Conservation (phyloP, 441 rosid genomes). For the Lepidium campestre region DNA sequence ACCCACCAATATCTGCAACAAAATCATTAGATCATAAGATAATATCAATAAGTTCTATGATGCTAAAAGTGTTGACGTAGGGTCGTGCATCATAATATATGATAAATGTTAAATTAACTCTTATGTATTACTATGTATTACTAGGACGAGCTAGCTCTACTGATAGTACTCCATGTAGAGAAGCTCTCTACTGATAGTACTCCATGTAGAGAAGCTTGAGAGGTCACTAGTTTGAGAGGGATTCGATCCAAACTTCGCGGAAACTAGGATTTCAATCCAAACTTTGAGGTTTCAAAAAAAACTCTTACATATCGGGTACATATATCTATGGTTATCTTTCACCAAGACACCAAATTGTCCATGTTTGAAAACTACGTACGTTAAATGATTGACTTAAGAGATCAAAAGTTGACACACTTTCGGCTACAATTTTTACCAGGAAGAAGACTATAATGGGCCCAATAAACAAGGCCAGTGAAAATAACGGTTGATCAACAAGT, state of each 20-base stretch:
- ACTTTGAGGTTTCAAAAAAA: too few relatives aligned
- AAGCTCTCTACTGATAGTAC: too few relatives aligned
- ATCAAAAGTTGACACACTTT: constrained; percentile 43
- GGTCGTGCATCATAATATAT: not conserved
- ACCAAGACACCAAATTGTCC: not conserved
- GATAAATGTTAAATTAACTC: not conserved
- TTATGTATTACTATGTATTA: too few relatives aligned
- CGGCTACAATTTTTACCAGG: constrained; percentile 50
- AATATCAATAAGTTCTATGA: not conserved
- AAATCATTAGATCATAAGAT: not conserved
- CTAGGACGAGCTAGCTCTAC: too few relatives aligned
- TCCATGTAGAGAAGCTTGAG: too few relatives aligned
- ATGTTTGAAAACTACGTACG: not conserved
- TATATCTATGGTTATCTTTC: not conserved
- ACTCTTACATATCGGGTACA: not conserved
- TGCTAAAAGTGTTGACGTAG: not conserved
- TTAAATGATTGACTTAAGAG: not conserved
- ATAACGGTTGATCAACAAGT: too few relatives aligned
- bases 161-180: too few relatives aligned
- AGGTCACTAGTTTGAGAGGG: too few relatives aligned
- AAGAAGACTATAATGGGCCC: too few relatives aligned
- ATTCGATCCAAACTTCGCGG: too few relatives aligned
- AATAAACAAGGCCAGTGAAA: too few relatives aligned
- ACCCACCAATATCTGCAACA: constrained; percentile 64
- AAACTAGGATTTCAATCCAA: too few relatives aligned